Evolutionary conservation across 345 rosid species (phyloP).

Genomic region (Eucalyptus erythrocorys): DNA sequence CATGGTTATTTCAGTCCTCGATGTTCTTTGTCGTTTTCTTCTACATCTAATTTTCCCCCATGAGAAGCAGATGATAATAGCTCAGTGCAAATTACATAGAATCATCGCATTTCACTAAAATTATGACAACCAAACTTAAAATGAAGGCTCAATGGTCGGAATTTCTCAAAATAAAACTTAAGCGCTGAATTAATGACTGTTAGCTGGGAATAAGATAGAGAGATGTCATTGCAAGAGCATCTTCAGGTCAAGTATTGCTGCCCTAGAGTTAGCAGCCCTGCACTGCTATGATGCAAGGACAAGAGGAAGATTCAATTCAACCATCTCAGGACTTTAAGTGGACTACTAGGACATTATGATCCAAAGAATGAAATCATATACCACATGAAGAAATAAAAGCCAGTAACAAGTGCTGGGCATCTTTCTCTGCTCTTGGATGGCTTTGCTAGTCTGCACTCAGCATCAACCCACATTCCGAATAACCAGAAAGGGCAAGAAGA

Average conservation of each 20-base stretch:
- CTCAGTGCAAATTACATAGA: neutral
- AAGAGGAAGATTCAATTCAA: neutral
- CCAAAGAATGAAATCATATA: conserved; percentile 45
- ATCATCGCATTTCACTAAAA: neutral
- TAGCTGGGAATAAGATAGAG: neutral
- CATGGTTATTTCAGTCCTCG: neutral
- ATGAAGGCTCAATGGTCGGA: neutral
- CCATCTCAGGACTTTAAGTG: neutral
- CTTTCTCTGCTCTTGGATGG: conserved; percentile 34
- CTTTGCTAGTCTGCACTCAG: conserved; percentile 12
- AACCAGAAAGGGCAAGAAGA: neutral
- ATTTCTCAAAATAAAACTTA: neutral
- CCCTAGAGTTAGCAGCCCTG: neutral
- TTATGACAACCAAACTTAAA: neutral
- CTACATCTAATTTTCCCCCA: neutral
- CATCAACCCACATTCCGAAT: neutral
- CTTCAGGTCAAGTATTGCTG: neutral
- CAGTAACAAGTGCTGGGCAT: conserved; percentile 74
- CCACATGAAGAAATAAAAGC: conserved; percentile 99
- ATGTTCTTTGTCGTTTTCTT: neutral
- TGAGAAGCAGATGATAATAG: neutral
- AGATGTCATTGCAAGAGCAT: neutral
- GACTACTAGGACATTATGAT: neutral
- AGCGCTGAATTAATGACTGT: neutral
- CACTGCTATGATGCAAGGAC: neutral